Percentiles rank a stretch among this genome's conserved stretches.
These are phyloP conservation scores for Aspergillus sclerotiicarbonarius DNA, from an alignment of 495 filamentous ascomycete species.

Conservation along the genomic window DNA sequence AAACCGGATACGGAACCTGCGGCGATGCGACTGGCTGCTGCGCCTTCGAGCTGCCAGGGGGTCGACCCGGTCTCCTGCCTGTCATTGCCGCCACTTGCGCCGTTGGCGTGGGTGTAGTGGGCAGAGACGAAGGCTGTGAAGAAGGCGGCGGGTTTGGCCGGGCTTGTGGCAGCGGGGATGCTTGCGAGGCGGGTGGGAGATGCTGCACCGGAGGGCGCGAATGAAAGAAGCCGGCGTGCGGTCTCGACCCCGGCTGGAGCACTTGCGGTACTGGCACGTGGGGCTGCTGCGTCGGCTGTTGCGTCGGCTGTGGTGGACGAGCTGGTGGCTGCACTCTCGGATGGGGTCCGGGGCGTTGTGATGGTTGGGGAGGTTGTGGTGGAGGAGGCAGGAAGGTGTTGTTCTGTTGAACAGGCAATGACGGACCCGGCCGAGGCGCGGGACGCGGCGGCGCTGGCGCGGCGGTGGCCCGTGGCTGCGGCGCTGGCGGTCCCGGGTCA, in stretches of 20 bases:
- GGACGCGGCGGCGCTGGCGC: conserved; percentile 9
- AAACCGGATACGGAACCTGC: conserved; percentile 40
- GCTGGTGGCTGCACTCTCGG: conserved; percentile 1
- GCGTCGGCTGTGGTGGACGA: not conserved
- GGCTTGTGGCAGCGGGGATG: not conserved
- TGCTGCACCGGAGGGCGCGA: not conserved
- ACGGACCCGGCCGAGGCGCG: conserved; percentile 4
- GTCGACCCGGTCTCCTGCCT: conserved; percentile 22
- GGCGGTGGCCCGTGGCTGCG: not conserved
- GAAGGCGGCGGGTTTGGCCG: not conserved
- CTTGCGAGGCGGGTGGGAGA: not conserved
- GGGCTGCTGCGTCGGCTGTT: not conserved
- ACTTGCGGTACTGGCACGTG: conserved; percentile 2
- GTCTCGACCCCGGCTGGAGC: not conserved
- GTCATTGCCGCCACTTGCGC: conserved; percentile 6
- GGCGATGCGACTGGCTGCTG: conserved; percentile 9
- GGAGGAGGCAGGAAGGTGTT: not conserved
- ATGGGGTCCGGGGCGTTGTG: conserved; percentile 3
- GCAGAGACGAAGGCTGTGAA: not conserved
- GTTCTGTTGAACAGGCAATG: not conserved
- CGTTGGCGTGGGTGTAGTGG: conserved; percentile 7
- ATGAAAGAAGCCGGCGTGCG: not conserved
- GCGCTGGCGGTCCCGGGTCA: conserved; percentile 1
- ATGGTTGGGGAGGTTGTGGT: not conserved
- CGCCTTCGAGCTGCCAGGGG: conserved; percentile 8